Base-by-base conservation (phyloP, 2,329 filamentous ascomycete species). In the Sclerotinia spermophila region DNA sequence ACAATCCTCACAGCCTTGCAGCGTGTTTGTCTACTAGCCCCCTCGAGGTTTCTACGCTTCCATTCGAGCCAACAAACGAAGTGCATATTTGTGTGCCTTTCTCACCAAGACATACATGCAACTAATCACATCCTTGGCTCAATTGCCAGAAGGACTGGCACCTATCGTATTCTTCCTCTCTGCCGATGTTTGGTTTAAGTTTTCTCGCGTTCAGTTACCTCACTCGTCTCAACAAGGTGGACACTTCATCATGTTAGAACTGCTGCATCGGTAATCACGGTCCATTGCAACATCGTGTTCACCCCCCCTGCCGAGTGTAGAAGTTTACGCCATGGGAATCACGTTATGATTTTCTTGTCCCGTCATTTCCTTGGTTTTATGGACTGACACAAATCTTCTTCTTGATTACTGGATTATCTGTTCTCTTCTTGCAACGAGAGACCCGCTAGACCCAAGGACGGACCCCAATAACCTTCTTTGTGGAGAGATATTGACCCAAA, bases 331-430 rank as follows among this genome's bases (percentile, higher is more conserved):
- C 67, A 71, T 72, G 72, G 67, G 71, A 58, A 77, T 79, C 78
- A 79, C 77, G 75, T 78, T 78, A 79, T 73, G 72, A 71, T 66
- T 59, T 67, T 71, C 64, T 71, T 64, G 55, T 76, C 76, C 75
- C 75, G 75, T 73, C 62, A 67, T 71, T 69, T 73, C 56, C 68
- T 62, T 73, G 71, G 44, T 69, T 69, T 59, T 68, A 42, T 30
- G 38, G 66, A 58, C 68, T 70, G 73, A 65, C 71, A 74, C 71
- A 48, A 53, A 70, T 72, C 58, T 40, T 35, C 61, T 62, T 35
- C n/a, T 64, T 64, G 44, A 68, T 74, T 70, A 77, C 68, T 75
- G 74, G 73, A 72, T 56, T 67, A 71, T 70, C 55, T 71, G 67
- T 70, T 61, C 55, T 38, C 67, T 58, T 59, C 58, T 72, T 74